phyloP scores from a whole-genome alignment of 805 yeast genomes.

The Metschnikowia arizonensis region DNA sequence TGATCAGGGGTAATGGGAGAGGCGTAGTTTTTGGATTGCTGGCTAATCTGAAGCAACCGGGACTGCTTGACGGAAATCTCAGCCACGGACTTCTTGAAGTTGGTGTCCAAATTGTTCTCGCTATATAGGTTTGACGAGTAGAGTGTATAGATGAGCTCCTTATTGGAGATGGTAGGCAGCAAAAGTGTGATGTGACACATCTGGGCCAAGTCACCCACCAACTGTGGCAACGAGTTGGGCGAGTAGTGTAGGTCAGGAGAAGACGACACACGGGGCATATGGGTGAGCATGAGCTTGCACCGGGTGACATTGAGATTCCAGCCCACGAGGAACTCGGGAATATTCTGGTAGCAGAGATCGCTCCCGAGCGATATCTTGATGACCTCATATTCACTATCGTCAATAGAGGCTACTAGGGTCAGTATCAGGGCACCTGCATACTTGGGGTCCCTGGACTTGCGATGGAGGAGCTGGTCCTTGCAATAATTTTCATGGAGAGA shows the following conservation, averaged over 20 bases:
- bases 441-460: constrained; percentile 4
- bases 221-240: constrained; percentile 32
- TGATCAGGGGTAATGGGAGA: constrained; percentile 33
- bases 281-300: constrained; percentile 41
- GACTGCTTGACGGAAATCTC: constrained; percentile 47
- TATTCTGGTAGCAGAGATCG: constrained; percentile 34
- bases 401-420: constrained; percentile 3
- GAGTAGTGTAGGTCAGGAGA: constrained; percentile 35
- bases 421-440: constrained; percentile 1
- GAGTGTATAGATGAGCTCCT: constrained; percentile 39
- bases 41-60: constrained; percentile 37
- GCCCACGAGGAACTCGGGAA: constrained; percentile 42
- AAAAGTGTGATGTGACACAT: constrained; percentile 37
- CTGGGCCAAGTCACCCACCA: constrained; percentile 41
- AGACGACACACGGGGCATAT: constrained; percentile 35
- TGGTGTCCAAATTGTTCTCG: constrained; percentile 44
- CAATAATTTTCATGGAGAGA: constrained; percentile 34
- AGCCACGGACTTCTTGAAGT: constrained; percentile 46
- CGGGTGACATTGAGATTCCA: constrained; percentile 52
- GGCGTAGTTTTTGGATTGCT: constrained; percentile 18
- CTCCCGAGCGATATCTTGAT: constrained; percentile 39
- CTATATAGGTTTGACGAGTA: constrained; percentile 42
- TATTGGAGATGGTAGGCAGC: constrained; percentile 38
- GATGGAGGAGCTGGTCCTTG: constrained; percentile 16
- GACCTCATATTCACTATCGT: constrained; percentile 25